Percentiles rank a stretch among this genome's conserved stretches.
Evolutionary conservation across 2,329 filamentous ascomycete species (phyloP).

Genomic region (Neophaeococcomyces mojaviensis): DNA sequence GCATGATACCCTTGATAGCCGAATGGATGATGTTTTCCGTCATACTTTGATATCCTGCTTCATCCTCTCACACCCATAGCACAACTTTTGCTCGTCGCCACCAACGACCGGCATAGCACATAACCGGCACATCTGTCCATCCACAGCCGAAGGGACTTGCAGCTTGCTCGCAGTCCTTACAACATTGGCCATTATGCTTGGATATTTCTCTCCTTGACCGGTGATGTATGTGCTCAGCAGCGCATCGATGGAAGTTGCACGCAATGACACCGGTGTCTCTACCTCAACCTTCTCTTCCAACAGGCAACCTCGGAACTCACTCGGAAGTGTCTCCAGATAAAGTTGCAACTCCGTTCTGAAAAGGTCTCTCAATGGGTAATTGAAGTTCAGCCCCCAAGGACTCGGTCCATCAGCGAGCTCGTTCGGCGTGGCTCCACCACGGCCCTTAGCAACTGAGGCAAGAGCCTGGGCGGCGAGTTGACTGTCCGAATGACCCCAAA

Average conservation of each 20-base stretch:
- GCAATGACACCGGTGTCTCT: slow-evolving; percentile 39
- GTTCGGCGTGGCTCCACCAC: slow-evolving; percentile 77
- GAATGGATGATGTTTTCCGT: too few species aligned
- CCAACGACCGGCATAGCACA: slow-evolving; percentile 43
- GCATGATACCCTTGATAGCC: too few species aligned
- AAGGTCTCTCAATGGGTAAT: slow-evolving; percentile 78
- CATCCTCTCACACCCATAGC: slow-evolving; percentile 40
- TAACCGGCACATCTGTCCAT: slow-evolving; percentile 29
- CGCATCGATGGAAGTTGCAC: slow-evolving; percentile 80
- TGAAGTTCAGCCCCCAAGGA: slow-evolving; percentile 52
- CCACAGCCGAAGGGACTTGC: slow-evolving; percentile 31
- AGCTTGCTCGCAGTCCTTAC: slow-evolving; percentile 86
- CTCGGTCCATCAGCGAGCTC: slow-evolving; percentile 68
- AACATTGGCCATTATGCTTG: slow-evolving; percentile 89
- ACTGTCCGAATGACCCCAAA: slow-evolving; percentile 83
- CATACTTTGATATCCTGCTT: slow-evolving; percentile 19
- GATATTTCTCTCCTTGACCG: slow-evolving; percentile 76
- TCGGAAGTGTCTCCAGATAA: slow-evolving; percentile 49
- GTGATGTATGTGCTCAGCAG: slow-evolving; percentile 85
- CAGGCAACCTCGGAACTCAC: slow-evolving; percentile 24
- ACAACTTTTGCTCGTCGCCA: slow-evolving; percentile 39
- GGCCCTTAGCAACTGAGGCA: slow-evolving; percentile 81
- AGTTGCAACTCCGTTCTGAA: slow-evolving; percentile 70
- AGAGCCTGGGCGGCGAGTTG: slow-evolving; percentile 79
- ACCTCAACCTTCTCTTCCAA: slow-evolving; percentile 23